These are phyloP conservation scores for Penicillium crustosum DNA, from an alignment of 2,329 filamentous ascomycete species.

Conservation along the genomic window DNA sequence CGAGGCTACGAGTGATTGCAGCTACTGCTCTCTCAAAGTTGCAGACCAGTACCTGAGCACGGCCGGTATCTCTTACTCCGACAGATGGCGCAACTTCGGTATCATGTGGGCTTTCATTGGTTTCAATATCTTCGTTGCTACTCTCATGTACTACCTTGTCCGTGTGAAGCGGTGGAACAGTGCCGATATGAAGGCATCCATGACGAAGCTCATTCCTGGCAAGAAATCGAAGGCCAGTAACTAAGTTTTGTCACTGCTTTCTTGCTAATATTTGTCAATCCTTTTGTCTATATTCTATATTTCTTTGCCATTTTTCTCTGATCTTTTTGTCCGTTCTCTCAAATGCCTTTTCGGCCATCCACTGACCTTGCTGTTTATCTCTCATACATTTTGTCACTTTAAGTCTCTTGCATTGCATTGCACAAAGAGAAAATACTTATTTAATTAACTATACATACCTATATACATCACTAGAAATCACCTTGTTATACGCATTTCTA, in stretches of 20 bases:
- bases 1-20: slow-evolving; percentile 52
- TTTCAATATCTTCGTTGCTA: slow-evolving; percentile 57
- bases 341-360: background rate
- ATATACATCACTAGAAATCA: too few species aligned
- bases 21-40: slow-evolving; percentile 44
- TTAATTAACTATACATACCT: background rate
- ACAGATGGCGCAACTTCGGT: slow-evolving; percentile 69
- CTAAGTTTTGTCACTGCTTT: background rate
- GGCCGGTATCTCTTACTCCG: slow-evolving; percentile 52
- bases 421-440: background rate
- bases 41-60: slow-evolving; percentile 42
- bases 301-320: background rate
- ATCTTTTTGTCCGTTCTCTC: background rate
- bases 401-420: background rate
- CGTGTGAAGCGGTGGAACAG: slow-evolving; percentile 30
- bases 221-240: slow-evolving; percentile 17
- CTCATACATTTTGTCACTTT: background rate
- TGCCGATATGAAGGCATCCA: slow-evolving; percentile 17
- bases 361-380: background rate
- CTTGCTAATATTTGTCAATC: background rate
- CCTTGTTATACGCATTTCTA: background rate
- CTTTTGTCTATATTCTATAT: background rate
- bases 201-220: slow-evolving; percentile 10
- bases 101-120: slow-evolving; percentile 59
- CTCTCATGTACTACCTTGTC: slow-evolving; percentile 45